These are phyloP conservation scores for Phytophthora fragariaefolia DNA, from an alignment of 352 stramenopile genomes.

Conservation along the genomic window DNA sequence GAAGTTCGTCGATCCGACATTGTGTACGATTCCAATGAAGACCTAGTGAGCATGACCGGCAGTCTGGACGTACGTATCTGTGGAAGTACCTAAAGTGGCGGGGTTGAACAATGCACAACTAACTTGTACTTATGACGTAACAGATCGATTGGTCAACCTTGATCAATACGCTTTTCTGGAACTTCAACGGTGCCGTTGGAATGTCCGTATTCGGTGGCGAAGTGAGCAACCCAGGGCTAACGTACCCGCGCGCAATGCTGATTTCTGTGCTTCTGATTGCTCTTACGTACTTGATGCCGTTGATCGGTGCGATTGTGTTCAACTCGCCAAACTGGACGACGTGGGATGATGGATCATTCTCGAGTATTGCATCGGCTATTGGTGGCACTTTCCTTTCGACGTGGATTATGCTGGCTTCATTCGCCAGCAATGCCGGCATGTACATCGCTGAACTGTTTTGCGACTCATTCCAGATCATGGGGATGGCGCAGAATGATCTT, in stretches of 20 bases:
- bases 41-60: constrained; percentile 49
- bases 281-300: constrained; percentile 88
- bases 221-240: constrained; percentile 75
- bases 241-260: constrained; percentile 88
- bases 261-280: constrained; percentile 81
- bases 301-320: constrained; percentile 84
- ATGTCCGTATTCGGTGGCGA: constrained; percentile 91
- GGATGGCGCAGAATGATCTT: constrained; percentile 86
- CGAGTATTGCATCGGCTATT: constrained; percentile 83
- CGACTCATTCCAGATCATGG: constrained; percentile 91
- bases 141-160: constrained; percentile 64
- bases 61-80: constrained; percentile 25
- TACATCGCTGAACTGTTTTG: constrained; percentile 94
- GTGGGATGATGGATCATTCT: constrained; percentile 93
- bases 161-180: constrained; percentile 97
- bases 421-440: constrained; percentile 91
- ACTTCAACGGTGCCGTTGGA: constrained; percentile 93
- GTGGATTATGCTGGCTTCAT: constrained; percentile 92
- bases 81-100: not conserved
- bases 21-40: constrained; percentile 39
- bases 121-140: constrained; percentile 6
- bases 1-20: constrained; percentile 49
- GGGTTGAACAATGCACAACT: not conserved
- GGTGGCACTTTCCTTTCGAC: constrained; percentile 87
- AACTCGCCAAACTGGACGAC: constrained; percentile 70